Conservation (phyloP, 106 monocot genomes). For the Dendrobium huoshanense region DNA sequence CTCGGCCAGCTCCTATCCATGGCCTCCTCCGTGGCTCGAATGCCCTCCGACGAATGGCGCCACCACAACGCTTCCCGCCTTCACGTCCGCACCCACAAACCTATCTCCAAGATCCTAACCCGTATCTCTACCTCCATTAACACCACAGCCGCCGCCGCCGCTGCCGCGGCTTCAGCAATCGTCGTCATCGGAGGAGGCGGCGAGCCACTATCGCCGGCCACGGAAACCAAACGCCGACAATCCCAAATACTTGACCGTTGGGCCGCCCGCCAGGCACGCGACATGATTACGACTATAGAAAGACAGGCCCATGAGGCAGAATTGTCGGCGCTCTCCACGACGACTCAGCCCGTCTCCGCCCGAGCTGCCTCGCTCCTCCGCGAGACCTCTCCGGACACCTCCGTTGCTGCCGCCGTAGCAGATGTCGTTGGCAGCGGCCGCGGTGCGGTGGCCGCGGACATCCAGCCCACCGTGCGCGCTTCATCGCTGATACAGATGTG, state of each 20-base stretch:
- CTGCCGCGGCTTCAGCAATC: conserved; percentile 5
- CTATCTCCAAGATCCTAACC: conserved; percentile 23
- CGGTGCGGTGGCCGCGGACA: background rate
- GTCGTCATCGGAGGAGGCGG: background rate
- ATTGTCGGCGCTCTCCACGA: conserved; percentile 37
- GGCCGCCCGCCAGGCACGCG: conserved; percentile 49
- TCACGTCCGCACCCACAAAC: background rate
- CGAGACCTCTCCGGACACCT: conserved; percentile 8
- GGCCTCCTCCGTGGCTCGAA: conserved; percentile 43
- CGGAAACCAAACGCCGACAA: conserved; percentile 15
- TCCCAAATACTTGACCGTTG: conserved; percentile 47
- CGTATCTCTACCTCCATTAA: conserved; percentile 6
- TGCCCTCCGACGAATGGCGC: conserved; percentile 33
- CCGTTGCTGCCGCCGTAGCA: background rate
- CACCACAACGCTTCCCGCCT: background rate
- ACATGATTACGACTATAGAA: conserved; percentile 44
- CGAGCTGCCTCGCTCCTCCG: conserved; percentile 37
- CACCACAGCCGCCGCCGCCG: background rate
- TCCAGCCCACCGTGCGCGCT: conserved; percentile 42
- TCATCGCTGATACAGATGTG: conserved; percentile 88
- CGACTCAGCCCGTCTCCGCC: conserved; percentile 45
- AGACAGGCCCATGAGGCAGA: conserved; percentile 59
- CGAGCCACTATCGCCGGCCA: background rate
- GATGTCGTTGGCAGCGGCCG: too few relatives aligned
- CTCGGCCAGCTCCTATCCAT: background rate